A percentile compares a stretch with the other conserved stretches of the same genome.
These are phyloP conservation scores for Calonectria fujianensis DNA, from an alignment of 2,329 filamentous ascomycete species.

Conservation along the genomic window DNA sequence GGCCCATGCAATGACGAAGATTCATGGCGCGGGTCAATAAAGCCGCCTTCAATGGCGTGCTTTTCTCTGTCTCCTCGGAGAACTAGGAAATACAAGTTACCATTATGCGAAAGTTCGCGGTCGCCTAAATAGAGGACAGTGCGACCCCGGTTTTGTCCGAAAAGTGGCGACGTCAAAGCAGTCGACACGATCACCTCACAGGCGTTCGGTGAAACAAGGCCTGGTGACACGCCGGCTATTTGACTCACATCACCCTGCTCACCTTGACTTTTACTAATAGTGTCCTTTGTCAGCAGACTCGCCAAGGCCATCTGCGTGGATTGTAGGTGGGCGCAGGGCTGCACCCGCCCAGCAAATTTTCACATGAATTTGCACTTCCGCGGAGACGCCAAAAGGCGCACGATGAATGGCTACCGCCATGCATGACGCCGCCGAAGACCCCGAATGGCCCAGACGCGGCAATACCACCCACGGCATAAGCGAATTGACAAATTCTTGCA, in stretches of 20 bases:
- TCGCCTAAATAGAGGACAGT: neutral
- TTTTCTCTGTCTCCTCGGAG: conserved; percentile 16
- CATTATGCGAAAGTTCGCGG: neutral
- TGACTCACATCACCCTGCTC: conserved; percentile 9
- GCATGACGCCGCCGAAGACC: conserved; percentile 9
- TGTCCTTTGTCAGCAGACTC: neutral
- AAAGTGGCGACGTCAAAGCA: neutral
- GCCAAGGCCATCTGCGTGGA: neutral
- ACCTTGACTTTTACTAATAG: neutral
- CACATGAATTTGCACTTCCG: conserved; percentile 18
- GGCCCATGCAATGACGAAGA: neutral
- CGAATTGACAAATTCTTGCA: conserved; percentile 11
- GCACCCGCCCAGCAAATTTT: conserved; percentile 1
- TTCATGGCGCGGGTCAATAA: neutral
- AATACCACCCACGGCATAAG: conserved; percentile 17
- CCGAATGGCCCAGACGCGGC: conserved; percentile 8
- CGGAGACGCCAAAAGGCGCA: conserved; percentile 18
- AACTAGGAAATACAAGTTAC: conserved; percentile 12
- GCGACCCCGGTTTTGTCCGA: conserved; percentile 1
- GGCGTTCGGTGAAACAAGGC: neutral
- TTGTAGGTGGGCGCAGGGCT: conserved; percentile 6
- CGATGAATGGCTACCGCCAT: neutral
- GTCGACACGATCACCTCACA: neutral
- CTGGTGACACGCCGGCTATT: conserved; percentile 1
- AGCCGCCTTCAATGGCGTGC: neutral